Evolutionary conservation across 495 filamentous ascomycete species (phyloP).

Genomic region (Staphylotrichum longicolle): DNA sequence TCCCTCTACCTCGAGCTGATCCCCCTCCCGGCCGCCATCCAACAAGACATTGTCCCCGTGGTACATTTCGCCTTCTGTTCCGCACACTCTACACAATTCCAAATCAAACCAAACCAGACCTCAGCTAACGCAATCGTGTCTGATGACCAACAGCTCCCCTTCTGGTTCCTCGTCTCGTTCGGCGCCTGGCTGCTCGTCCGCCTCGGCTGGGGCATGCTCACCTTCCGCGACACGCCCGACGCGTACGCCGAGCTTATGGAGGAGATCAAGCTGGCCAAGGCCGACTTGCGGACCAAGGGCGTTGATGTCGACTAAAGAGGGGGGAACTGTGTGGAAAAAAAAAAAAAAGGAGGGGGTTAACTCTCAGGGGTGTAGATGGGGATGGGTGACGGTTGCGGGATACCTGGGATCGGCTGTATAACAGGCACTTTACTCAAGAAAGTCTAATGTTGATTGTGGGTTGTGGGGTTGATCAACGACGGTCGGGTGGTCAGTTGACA

Average conservation of each 20-base stretch:
- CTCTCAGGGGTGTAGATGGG: too few species aligned
- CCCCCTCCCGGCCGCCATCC: constrained; percentile 72
- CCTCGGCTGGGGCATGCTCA: constrained; percentile 86
- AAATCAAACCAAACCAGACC: neutral
- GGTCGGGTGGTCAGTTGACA: too few species aligned
- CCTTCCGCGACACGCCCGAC: constrained; percentile 92
- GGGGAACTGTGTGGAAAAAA: neutral
- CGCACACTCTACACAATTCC: neutral
- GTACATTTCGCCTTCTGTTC: constrained; percentile 47
- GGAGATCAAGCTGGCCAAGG: constrained; percentile 69
- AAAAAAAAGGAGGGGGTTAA: neutral
- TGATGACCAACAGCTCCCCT: constrained; percentile 62
- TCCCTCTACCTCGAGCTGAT: constrained; percentile 79
- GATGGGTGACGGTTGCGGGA: neutral
- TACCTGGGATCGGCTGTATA: neutral
- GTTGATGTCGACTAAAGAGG: constrained; percentile 63
- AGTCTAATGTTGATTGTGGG: neutral
- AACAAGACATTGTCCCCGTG: constrained; percentile 68
- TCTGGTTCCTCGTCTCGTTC: constrained; percentile 89
- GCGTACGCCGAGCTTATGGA: constrained; percentile 86
- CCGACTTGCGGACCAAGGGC: constrained; percentile 63
- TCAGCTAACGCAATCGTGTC: too few species aligned
- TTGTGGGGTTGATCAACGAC: neutral
- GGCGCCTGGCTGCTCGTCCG: constrained; percentile 91
- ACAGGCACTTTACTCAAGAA: neutral